Evolutionary conservation across 148 eudicot genomes (phyloP), one percentile per base, ranked within the genome.

Genomic region (Polygonum aviculare): DNA sequence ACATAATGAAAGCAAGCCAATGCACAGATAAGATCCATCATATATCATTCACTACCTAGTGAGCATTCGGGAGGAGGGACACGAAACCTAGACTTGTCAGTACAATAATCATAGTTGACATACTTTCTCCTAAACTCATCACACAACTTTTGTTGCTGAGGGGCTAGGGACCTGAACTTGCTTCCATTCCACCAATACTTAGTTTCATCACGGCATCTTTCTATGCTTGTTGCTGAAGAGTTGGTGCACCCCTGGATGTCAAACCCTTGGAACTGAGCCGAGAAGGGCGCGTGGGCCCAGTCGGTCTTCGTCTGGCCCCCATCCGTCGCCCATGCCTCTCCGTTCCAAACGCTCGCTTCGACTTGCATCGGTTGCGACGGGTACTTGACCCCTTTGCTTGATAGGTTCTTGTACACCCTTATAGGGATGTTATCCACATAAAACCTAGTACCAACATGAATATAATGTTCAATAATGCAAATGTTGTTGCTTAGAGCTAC

Each of bases 341-440:
- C 85, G 26, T 82, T 67, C 84, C 87, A 84, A 52, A 82, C 31
- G 39, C 85, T 79, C 39, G 72, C 81, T 50, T 57, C 59, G 45
- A 82, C n/a, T 69, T 72, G 77, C 83, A 80, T 79, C 14, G 85
- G 51, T 40, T 72, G 74, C 3, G 73, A 21, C 63, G 85, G 85
- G 78, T 82, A 84, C 11, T 15, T 44, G 15, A 75, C 79, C 22
- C 84, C 83, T 38, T 5, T 63, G 35, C 72, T 40, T 39, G 74
- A 16, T 9, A 18, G 12, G 81, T 82, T 84, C 19, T 73, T 84
- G 79, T 74, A 84, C 1, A 79, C 77, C 63, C 84, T 73, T 77
- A 84, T 82, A 11, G 85, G 83, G 75, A 78, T 49, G 63, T 63
- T 69, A 54, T 84, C 87, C 45, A 78, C 81, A 35, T 38, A 84